These are phyloP conservation scores for Tolypocladium album DNA, from an alignment of 2,329 filamentous ascomycete genomes.

Conservation along the genomic window DNA sequence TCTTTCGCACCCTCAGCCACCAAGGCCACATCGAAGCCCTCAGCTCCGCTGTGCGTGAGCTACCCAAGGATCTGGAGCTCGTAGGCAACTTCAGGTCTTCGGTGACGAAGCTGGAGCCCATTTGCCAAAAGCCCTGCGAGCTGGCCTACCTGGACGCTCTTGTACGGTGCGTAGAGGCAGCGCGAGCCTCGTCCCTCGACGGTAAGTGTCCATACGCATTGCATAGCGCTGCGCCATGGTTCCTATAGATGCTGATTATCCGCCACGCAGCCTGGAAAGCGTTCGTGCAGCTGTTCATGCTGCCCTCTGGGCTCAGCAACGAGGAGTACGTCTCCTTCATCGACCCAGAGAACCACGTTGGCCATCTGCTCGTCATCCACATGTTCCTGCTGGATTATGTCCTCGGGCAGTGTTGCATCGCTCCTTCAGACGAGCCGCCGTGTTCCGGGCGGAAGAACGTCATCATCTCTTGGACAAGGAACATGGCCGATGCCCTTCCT, in stretches of 20 bases:
- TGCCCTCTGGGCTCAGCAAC: slow-evolving; percentile 11
- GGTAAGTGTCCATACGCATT: slow-evolving; percentile 4
- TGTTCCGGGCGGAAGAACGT: slow-evolving; percentile 12
- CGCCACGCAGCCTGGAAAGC: slow-evolving; percentile 10
- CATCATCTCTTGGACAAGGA: slow-evolving; percentile 13
- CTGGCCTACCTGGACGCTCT: slow-evolving; percentile 8
- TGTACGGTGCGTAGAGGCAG: slow-evolving; percentile 4
- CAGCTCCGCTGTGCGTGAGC: slow-evolving; percentile 8
- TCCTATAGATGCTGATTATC: not conserved
- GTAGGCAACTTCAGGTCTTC: slow-evolving; percentile 10
- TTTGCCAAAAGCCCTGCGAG: slow-evolving; percentile 9
- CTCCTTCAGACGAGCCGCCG: slow-evolving; percentile 9
- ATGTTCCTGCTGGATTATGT: slow-evolving; percentile 22
- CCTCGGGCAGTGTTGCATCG: slow-evolving; percentile 12
- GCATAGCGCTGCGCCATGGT: not conserved
- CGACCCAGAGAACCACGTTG: slow-evolving; percentile 16
- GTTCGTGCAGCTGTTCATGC: slow-evolving; percentile 10
- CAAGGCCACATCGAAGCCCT: slow-evolving; percentile 15
- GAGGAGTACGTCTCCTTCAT: slow-evolving; percentile 21
- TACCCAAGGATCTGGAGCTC: slow-evolving; percentile 9
- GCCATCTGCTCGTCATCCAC: slow-evolving; percentile 24
- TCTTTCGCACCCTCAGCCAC: slow-evolving; percentile 11
- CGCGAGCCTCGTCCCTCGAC: slow-evolving; percentile 7
- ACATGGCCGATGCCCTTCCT: slow-evolving; percentile 10
- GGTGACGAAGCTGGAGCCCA: slow-evolving; percentile 6